Conservation (phyloP, 176 grass and related monocot species). For the Paspalum notatum region DNA sequence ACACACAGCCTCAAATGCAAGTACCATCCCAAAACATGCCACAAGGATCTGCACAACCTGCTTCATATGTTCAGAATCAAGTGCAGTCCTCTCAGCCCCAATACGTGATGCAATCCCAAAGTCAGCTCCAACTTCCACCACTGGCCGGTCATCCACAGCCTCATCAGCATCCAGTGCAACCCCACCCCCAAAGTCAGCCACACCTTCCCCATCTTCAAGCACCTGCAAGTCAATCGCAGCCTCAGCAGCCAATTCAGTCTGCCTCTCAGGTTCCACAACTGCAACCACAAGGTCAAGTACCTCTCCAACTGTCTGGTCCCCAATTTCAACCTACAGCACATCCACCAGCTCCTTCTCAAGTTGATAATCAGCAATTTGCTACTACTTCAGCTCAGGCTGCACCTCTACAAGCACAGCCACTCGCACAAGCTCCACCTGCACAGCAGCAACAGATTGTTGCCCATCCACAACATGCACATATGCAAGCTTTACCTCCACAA, state of each 20-base stretch:
- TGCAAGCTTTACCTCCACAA: conserved; percentile 50
- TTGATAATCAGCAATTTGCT: conserved; percentile 56
- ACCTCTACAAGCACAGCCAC: conserved; percentile 40
- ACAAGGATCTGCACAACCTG: conserved; percentile 56
- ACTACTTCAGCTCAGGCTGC: conserved; percentile 46
- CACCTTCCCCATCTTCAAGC: conserved; percentile 41
- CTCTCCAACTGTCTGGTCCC: conserved; percentile 32
- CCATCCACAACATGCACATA: conserved; percentile 50
- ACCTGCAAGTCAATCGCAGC: conserved; percentile 47
- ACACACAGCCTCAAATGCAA: conserved; percentile 59
- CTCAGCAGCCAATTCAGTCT: conserved; percentile 55
- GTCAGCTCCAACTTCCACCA: conserved; percentile 39
- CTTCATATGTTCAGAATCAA: conserved; percentile 58
- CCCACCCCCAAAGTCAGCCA: conserved; percentile 45
- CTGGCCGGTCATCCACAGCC: conserved; percentile 47
- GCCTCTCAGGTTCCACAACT: conserved; percentile 47
- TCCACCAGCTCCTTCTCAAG: conserved; percentile 40
- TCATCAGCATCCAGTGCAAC: conserved; percentile 54
- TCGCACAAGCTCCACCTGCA: conserved; percentile 44
- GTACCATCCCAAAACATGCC: conserved; percentile 39
- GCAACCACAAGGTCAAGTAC: conserved; percentile 49
- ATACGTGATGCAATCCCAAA: conserved; percentile 42
- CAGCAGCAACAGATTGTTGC: conserved; percentile 44
- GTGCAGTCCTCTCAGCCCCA: conserved; percentile 42
- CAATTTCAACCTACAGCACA: conserved; percentile 50